Evolutionary conservation across 345 rosid species (phyloP), one percentile per base, ranked within the genome.

Genomic region (Eucalyptus leucophloia): DNA sequence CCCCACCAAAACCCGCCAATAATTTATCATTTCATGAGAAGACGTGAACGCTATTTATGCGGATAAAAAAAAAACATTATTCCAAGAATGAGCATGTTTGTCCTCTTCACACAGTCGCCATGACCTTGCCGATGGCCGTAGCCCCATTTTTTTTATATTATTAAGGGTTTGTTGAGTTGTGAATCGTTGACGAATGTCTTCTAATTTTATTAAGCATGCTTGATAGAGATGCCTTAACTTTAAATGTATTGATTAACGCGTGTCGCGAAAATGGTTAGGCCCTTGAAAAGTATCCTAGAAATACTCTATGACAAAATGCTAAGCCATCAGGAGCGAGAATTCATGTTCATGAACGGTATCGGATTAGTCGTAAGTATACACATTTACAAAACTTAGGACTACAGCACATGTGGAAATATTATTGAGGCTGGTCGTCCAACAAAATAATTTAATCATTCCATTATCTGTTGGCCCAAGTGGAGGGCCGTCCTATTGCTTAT

Each of bases 21-120:
- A 77, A 77, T 77, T 40, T 37, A 37, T 77, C 24, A 37, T 77
- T 77, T 77, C 47, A 37, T 77, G 83, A 77, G 83, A 77, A 77
- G 87, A 40, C 34, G 67, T 51, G 51, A 88, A 28, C 91, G 93
- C 91, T 89, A 80, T 81, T 49, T 65, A 89, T 88, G 91, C 90
- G 89, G 92, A 92, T 92, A 62, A 28, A 91, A 49, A 49, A 49
- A 28, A 49, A 87, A 87, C 92, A 87, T 83, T 86, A 88, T 92
- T 93, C 92, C 92, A 89, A 89, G 92, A 90, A 93, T 91, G 94
- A 92, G 94, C 89, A 92, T 93, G 92, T 92, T 92, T 93, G 93
- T 93, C 91, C 44, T 91, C 60, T 88, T 80, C 42, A 32, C 87
- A 21, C 87, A 15, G 32, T 34, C 86, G 47, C 67, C 50, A 21